Evolutionary conservation across 2,329 filamentous ascomycete species (phyloP).

Genomic region (Onygenales sp.): DNA sequence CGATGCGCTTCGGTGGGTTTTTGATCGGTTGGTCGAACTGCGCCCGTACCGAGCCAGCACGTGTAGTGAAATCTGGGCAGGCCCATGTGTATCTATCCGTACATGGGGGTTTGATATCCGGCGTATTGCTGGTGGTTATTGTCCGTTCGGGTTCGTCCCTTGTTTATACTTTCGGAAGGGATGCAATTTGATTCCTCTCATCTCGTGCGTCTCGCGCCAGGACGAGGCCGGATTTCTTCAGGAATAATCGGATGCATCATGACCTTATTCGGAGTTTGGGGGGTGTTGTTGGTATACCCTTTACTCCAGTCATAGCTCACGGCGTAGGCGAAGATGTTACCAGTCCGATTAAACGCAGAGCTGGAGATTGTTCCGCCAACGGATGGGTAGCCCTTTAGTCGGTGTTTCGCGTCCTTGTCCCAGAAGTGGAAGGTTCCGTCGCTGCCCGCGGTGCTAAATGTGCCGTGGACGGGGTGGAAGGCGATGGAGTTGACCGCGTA

Average conservation of each 20-base stretch:
- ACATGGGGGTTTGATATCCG: too few species aligned
- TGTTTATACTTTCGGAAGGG: neutral
- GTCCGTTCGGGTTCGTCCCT: neutral
- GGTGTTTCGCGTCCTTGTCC: conserved; percentile 85
- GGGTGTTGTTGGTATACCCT: conserved; percentile 77
- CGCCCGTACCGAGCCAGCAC: too few species aligned
- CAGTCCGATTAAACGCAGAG: conserved; percentile 82
- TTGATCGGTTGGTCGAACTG: too few species aligned
- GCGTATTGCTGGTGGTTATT: too few species aligned
- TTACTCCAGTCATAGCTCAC: conserved; percentile 98
- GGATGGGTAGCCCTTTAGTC: conserved; percentile 77
- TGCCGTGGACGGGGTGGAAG: conserved; percentile 93
- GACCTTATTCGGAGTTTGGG: conserved; percentile 61
- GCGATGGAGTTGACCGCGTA: conserved; percentile 95
- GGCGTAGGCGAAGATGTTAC: conserved; percentile 77
- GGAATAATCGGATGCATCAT: conserved; percentile 69
- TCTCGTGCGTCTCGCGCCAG: conserved; percentile 33
- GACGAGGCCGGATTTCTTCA: conserved; percentile 53
- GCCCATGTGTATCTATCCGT: too few species aligned
- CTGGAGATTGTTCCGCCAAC: conserved; percentile 80
- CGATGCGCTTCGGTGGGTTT: too few species aligned
- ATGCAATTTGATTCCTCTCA: neutral
- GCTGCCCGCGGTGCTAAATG: conserved; percentile 92
- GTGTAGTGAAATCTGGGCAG: too few species aligned
- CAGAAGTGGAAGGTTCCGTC: conserved; percentile 78